Conservation (phyloP, 1,139 yeast species). For the Debaryomycetaceae sp. region DNA sequence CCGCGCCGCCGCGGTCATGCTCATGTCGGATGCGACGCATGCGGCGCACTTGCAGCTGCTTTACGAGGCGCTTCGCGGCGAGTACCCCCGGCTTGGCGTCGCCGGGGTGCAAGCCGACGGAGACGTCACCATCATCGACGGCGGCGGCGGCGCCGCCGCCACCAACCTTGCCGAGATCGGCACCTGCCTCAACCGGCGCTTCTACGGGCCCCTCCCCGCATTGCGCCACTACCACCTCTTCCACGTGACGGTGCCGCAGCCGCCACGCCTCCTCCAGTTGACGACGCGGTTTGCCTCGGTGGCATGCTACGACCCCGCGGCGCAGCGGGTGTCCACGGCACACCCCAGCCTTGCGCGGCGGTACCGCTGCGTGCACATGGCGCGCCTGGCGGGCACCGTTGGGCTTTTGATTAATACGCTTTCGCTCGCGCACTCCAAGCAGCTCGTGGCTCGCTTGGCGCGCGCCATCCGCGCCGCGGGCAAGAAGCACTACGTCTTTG, state of each 20-base stretch:
- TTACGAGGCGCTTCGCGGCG: conserved; percentile 24
- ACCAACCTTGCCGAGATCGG: too few relatives aligned
- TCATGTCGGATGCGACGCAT: conserved; percentile 70
- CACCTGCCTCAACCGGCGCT: too few relatives aligned
- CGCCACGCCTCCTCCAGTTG: conserved; percentile 72
- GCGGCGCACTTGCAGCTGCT: conserved; percentile 37
- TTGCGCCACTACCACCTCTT: conserved; percentile 49
- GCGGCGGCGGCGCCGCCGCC: too few relatives aligned
- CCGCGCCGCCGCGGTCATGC: conserved; percentile 35
- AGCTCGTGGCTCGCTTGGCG: conserved; percentile 56
- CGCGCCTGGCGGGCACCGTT: conserved; percentile 85
- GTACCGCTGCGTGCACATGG: conserved; percentile 80
- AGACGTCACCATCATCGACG: too few relatives aligned
- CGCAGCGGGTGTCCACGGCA: conserved; percentile 37
- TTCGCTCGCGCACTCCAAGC: conserved; percentile 68
- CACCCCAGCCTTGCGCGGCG: conserved; percentile 77
- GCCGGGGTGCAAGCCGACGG: too few relatives aligned
- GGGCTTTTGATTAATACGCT: conserved; percentile 89
- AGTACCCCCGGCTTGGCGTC: too few relatives aligned
- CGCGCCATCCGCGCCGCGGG: conserved; percentile 66
- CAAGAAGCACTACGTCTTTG: conserved; percentile 88
- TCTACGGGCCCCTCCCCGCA: too few relatives aligned
- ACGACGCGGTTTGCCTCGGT: conserved; percentile 64
- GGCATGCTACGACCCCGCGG: conserved; percentile 41
- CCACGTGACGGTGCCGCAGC: conserved; percentile 69